phyloP scores from a whole-genome alignment of 1,139 yeast species.

The Hemisphaericaspora xylanilytica region DNA sequence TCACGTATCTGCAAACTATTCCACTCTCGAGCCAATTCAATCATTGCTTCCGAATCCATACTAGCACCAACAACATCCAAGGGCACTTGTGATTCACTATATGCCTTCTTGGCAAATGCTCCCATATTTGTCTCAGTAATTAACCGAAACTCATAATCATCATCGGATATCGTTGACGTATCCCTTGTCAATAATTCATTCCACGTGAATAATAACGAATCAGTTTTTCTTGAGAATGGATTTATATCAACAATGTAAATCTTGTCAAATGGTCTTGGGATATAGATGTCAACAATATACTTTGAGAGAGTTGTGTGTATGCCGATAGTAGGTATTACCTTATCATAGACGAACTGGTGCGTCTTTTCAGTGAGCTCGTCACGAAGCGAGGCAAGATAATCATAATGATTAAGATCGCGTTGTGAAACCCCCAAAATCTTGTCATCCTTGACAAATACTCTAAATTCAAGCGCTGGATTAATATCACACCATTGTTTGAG shows the following conservation, averaged over 20 bases:
- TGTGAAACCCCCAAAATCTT: slow-evolving; percentile 74
- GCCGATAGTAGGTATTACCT: slow-evolving; percentile 49
- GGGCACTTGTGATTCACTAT: slow-evolving; percentile 89
- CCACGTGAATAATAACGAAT: slow-evolving; percentile 80
- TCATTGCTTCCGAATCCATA: slow-evolving; percentile 59
- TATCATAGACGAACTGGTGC: slow-evolving; percentile 50
- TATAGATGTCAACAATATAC: slow-evolving; percentile 70
- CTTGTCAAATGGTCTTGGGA: slow-evolving; percentile 69
- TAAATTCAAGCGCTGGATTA: slow-evolving; percentile 87
- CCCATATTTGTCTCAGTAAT: slow-evolving; percentile 67
- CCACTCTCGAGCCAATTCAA: slow-evolving; percentile 66
- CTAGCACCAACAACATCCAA: slow-evolving; percentile 85
- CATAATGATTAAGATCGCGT: slow-evolving; percentile 80
- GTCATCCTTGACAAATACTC: slow-evolving; percentile 71
- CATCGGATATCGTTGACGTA: slow-evolving; percentile 19
- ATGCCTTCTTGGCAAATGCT: slow-evolving; percentile 75
- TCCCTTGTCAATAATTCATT: slow-evolving; percentile 52
- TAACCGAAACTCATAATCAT: slow-evolving; percentile 48
- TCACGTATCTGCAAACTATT: slow-evolving; percentile 13
- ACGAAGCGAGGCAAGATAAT: slow-evolving; percentile 52
- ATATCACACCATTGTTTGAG: slow-evolving; percentile 76
- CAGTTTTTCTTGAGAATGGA: slow-evolving; percentile 78
- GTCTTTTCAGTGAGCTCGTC: slow-evolving; percentile 49
- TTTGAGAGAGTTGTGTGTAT: slow-evolving; percentile 22
- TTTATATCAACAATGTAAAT: slow-evolving; percentile 79